phyloP scores from a whole-genome alignment of 2,329 filamentous ascomycete species.

The Graphilbum sp. region DNA sequence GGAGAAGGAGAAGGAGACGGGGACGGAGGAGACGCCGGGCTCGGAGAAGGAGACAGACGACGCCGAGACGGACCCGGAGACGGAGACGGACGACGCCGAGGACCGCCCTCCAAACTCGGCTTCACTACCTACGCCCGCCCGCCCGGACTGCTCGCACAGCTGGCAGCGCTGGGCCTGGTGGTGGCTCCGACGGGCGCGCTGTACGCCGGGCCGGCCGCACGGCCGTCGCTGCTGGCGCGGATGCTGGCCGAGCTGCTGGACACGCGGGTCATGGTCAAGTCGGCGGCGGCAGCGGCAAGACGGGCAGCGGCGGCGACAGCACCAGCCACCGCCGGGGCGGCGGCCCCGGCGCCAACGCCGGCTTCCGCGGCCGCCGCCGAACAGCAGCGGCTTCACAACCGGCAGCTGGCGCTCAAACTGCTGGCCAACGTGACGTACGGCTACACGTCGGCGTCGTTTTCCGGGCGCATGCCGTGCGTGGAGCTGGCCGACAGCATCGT shows the following conservation, averaged over 20 bases:
- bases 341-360: neutral
- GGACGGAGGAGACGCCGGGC: too few species aligned
- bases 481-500: conserved; percentile 98
- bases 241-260: conserved; percentile 95
- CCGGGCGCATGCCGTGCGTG: conserved; percentile 91
- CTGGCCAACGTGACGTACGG: conserved; percentile 99
- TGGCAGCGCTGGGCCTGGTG: conserved; percentile 72
- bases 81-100: too few species aligned
- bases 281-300: conserved; percentile 79
- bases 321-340: neutral
- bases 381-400: conserved; percentile 73
- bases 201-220: conserved; percentile 71
- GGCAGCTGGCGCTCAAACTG: conserved; percentile 84
- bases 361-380: conserved; percentile 41
- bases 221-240: conserved; percentile 82
- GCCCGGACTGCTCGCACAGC: conserved; percentile 52
- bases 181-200: conserved; percentile 94
- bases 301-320: conserved; percentile 33
- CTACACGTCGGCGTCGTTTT: conserved; percentile 93
- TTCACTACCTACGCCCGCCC: conserved; percentile 76
- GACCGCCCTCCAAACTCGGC: conserved; percentile 91
- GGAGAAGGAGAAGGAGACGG: neutral
- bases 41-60: conserved; percentile 1
- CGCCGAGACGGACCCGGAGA: neutral
- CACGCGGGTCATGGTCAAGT: conserved; percentile 94